Evolutionary conservation across 208 protist genomes (phyloP), one percentile per base, ranked within the genome.

Genomic region (Trypanosoma congolense): DNA sequence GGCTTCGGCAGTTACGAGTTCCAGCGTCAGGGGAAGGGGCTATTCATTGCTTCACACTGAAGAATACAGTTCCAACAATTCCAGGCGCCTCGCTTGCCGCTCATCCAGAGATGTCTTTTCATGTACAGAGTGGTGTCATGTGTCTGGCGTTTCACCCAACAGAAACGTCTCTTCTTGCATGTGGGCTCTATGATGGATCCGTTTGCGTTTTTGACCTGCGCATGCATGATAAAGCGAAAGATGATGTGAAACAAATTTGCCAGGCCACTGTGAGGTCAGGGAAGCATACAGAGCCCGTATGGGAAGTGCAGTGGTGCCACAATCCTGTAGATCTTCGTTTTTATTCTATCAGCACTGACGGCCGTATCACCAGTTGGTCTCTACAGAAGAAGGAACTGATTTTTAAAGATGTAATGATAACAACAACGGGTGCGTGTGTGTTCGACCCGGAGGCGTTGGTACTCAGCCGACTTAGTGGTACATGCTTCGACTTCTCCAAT

Each of bases 1-100:
- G 93, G 95, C 38, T 98, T 97, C 65, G 97, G 97, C 58, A 97
- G 88, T 56, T 98, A 98, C 81, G 96, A 99, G 68, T 99, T 98
- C 69, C 87, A 96, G 63, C 90, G 97, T 75, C 92, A 94, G 54
- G 70, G 77, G n/a, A 83, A 83, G 40, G 97, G 97, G 61, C 88
- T 4, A 81, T 99, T 28, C 88, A 93, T 65, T 93, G 90, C 68
- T 99, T 95, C 75, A 95, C 97, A n/a, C 75, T 99, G 12, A 99
- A 99, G 77, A 98, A 98, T 67, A 82, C 86, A 18, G 83, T 95
- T 22, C 88, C 88, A 9, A 86, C 83, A n/a, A 45, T 71, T 12
- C 52, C 58, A 4, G 77, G 75, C 4, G 49, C 59, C 26, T 41
- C 61, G n/a, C 56, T 87, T 25, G 73, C 90, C 3, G 87, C 90